Percentiles rank a stretch among this genome's conserved stretches.
phyloP scores from a whole-genome alignment of 495 filamentous ascomycete genomes.

The Poronia punctata region DNA sequence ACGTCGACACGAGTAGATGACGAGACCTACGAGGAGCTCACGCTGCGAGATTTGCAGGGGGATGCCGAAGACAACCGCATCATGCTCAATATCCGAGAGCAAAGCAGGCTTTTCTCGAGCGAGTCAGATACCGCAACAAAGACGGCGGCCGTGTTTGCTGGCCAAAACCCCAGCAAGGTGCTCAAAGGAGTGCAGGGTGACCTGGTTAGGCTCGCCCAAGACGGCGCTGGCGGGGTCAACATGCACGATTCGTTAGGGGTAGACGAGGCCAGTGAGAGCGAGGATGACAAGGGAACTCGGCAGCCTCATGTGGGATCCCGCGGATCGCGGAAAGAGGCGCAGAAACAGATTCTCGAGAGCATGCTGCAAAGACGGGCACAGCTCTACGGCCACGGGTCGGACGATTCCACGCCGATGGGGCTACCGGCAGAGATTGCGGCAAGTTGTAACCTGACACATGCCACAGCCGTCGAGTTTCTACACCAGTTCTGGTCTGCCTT shows the following conservation, averaged over 20 bases:
- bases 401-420: slow-evolving; percentile 48
- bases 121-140: slow-evolving; percentile 46
- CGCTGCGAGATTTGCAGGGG: slow-evolving; percentile 74
- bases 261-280: slow-evolving; percentile 60
- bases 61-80: slow-evolving; percentile 66
- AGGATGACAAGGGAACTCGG: slow-evolving; percentile 51
- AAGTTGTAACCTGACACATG: slow-evolving; percentile 74
- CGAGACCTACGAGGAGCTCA: slow-evolving; percentile 63
- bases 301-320: slow-evolving; percentile 51
- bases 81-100: slow-evolving; percentile 79
- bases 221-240: slow-evolving; percentile 43
- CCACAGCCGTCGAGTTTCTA: slow-evolving; percentile 90
- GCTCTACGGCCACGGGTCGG: slow-evolving; percentile 35
- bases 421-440: slow-evolving; percentile 62
- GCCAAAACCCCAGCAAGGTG: slow-evolving; percentile 62
- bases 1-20: slow-evolving; percentile 60
- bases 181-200: slow-evolving; percentile 57
- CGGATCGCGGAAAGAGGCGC: slow-evolving; percentile 45
- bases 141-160: slow-evolving; percentile 51
- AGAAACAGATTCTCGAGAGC: slow-evolving; percentile 48
- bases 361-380: slow-evolving; percentile 48
- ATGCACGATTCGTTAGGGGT: slow-evolving; percentile 54
- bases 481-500: slow-evolving; percentile 92
- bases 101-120: slow-evolving; percentile 69
- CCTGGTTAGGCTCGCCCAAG: slow-evolving; percentile 44